Conservation (phyloP, 495 filamentous ascomycete species). For the Xylaria intraflava region DNA sequence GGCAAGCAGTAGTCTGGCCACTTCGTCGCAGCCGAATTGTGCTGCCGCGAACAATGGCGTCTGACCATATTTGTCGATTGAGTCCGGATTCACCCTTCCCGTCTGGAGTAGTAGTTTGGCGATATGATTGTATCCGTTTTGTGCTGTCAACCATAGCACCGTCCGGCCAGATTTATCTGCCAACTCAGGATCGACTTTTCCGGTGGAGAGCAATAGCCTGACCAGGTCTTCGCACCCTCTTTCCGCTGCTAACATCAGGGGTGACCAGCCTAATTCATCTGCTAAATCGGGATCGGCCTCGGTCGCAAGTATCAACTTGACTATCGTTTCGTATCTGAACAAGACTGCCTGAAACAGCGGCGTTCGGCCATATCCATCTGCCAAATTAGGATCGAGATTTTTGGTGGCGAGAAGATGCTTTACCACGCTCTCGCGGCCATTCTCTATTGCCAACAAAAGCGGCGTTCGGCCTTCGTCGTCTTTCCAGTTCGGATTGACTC, state of each 20-base stretch:
- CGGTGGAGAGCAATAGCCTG: not conserved
- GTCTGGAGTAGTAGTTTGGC: not conserved
- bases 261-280: slow-evolving; percentile 2
- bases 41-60: not conserved
- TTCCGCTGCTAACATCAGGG: not conserved
- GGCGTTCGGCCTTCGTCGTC: slow-evolving; percentile 29
- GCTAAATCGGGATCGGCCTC: slow-evolving; percentile 17
- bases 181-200: not conserved
- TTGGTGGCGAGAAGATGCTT: slow-evolving; percentile 11
- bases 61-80: not conserved
- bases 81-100: not conserved
- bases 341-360: slow-evolving; percentile 26
- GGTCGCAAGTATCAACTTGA: slow-evolving; percentile 8
- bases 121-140: not conserved
- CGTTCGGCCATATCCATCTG: slow-evolving; percentile 26
- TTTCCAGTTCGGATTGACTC: slow-evolving; percentile 18
- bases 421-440: not conserved
- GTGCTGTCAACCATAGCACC: not conserved
- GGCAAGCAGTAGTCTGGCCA: not conserved
- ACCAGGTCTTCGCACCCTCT: not conserved
- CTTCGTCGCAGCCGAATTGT: not conserved
- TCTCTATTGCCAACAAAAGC: slow-evolving; percentile 18
- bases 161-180: slow-evolving; percentile 19
- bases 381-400: slow-evolving; percentile 15
- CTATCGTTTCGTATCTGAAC: not conserved